Percentiles rank a stretch among this genome's conserved stretches.
phyloP scores from a whole-genome alignment of 257 asterid genomes.

The Coffea eugenioides region DNA sequence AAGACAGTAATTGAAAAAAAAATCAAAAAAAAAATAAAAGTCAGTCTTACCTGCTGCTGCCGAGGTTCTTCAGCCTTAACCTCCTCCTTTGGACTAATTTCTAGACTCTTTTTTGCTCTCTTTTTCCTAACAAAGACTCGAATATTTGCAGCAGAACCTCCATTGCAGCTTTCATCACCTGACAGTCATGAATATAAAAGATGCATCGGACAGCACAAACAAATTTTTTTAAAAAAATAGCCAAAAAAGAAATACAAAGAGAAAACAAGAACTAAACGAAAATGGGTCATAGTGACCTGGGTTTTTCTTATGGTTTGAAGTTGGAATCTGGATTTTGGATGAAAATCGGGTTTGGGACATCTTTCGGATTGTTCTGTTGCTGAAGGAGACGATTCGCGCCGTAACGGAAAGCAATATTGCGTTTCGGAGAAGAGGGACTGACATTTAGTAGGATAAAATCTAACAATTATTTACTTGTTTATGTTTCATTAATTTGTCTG shows the following conservation, averaged over 20 bases:
- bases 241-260: not conserved
- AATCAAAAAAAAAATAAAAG: not conserved
- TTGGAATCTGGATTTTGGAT: slow-evolving; percentile 10
- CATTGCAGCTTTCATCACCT: slow-evolving; percentile 35
- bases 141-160: slow-evolving; percentile 32
- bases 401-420: not conserved
- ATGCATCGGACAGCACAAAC: not conserved
- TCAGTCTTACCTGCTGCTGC: slow-evolving; percentile 37
- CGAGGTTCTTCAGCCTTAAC: slow-evolving; percentile 34
- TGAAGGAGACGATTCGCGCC: slow-evolving; percentile 6
- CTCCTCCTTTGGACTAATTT: slow-evolving; percentile 34
- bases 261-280: not conserved
- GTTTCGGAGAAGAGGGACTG: not conserved
- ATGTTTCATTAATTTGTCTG: no score
- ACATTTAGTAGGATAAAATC: no score
- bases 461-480: no score
- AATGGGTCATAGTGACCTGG: slow-evolving; percentile 3
- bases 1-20: not conserved
- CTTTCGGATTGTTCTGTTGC: not conserved
- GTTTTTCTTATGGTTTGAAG: not conserved
- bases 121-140: slow-evolving; percentile 63
- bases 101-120: slow-evolving; percentile 39
- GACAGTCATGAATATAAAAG: slow-evolving; percentile 15
- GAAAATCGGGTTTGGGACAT: slow-evolving; percentile 10
- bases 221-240: not conserved